Percentiles rank a stretch among this genome's conserved stretches.
Evolutionary conservation across 805 yeast species (phyloP).

Genomic region (Lachancea kluyveri): DNA sequence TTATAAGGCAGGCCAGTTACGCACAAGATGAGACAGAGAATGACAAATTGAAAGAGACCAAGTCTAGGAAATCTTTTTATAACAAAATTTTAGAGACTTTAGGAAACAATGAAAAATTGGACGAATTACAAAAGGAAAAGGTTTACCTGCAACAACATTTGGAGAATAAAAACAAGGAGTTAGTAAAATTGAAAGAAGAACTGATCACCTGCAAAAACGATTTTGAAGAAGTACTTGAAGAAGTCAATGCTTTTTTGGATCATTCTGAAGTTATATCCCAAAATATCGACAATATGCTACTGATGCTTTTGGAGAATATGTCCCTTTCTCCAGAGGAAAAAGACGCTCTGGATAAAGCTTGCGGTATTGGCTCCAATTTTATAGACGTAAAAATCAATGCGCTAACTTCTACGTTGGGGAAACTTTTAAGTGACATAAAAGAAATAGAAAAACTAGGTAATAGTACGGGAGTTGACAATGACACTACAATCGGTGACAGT

Average conservation of each 20-base stretch:
- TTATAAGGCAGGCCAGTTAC: slow-evolving; percentile 19
- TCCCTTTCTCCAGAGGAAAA: slow-evolving; percentile 18
- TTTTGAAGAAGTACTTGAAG: slow-evolving; percentile 21
- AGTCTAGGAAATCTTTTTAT: slow-evolving; percentile 16
- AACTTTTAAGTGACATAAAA: slow-evolving; percentile 10
- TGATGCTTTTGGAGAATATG: slow-evolving; percentile 11
- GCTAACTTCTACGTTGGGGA: slow-evolving; percentile 15
- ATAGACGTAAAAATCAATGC: slow-evolving; percentile 26
- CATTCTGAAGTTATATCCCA: slow-evolving; percentile 21
- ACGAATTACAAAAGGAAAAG: slow-evolving; percentile 18
- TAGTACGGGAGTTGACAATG: neutral
- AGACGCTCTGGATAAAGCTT: slow-evolving; percentile 17
- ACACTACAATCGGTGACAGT: neutral
- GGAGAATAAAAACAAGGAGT: slow-evolving; percentile 17
- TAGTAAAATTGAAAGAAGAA: slow-evolving; percentile 23
- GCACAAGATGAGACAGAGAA: too few relatives aligned
- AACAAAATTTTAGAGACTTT: slow-evolving; percentile 17
- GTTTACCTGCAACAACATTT: slow-evolving; percentile 13
- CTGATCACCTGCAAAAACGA: slow-evolving; percentile 21
- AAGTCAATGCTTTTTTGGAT: slow-evolving; percentile 26
- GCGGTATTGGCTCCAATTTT: slow-evolving; percentile 18
- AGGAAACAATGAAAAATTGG: slow-evolving; percentile 9
- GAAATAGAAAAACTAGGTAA: neutral
- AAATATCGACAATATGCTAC: slow-evolving; percentile 18
- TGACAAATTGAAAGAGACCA: slow-evolving; percentile 1